These are phyloP conservation scores for Cornus controversa DNA, from an alignment of 148 eudicot genomes.

Conservation along the genomic window DNA sequence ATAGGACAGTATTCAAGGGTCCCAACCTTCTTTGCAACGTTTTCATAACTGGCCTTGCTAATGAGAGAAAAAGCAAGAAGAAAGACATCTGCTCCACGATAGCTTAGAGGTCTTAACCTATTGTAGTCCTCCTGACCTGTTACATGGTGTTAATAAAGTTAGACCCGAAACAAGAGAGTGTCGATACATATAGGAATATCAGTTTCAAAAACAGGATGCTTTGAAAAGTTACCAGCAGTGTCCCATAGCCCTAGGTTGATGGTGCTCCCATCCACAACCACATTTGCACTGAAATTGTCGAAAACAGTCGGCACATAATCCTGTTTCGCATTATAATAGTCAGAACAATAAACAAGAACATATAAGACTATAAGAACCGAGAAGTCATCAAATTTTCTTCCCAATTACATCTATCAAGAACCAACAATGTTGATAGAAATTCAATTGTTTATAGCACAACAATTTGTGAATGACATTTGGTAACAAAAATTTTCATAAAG, in stretches of 20 bases:
- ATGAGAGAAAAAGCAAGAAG: slow-evolving; percentile 48
- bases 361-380: neutral
- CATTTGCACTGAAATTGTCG: slow-evolving; percentile 43
- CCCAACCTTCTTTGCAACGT: slow-evolving; percentile 45
- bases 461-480: no score
- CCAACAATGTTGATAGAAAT: no score
- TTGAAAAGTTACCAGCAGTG: slow-evolving; percentile 37
- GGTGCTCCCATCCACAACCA: slow-evolving; percentile 44
- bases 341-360: neutral
- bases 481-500: no score
- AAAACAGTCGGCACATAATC: slow-evolving; percentile 50
- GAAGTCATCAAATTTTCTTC: slow-evolving; percentile 5
- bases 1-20: neutral
- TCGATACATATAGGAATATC: neutral
- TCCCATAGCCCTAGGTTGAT: slow-evolving; percentile 46
- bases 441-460: no score
- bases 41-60: slow-evolving; percentile 51
- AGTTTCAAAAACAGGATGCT: neutral
- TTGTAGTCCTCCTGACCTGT: slow-evolving; percentile 56
- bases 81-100: slow-evolving; percentile 49
- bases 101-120: slow-evolving; percentile 46
- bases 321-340: slow-evolving; percentile 23
- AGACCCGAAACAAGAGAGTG: neutral
- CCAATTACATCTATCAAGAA: neutral
- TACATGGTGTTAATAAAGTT: neutral